Conservation (phyloP, 345 rosid genomes). For the Streptanthus diversifolius region DNA sequence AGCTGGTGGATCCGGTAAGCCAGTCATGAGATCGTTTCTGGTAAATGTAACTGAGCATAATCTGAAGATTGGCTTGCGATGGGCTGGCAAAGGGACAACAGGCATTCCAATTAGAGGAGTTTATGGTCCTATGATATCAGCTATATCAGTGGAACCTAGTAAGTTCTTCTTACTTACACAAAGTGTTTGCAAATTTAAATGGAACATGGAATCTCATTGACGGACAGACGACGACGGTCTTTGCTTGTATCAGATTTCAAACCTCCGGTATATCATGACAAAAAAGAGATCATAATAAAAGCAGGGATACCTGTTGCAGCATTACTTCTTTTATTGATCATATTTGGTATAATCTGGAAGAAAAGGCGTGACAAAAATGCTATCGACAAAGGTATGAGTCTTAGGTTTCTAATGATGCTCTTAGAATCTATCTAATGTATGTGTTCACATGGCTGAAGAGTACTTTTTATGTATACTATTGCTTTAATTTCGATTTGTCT, state of each 20-base stretch:
- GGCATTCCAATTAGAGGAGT: conserved; percentile 60
- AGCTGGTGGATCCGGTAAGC: conserved; percentile 57
- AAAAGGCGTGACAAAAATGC: conserved; percentile 50
- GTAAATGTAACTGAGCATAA: conserved; percentile 38
- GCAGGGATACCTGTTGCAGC: conserved; percentile 38
- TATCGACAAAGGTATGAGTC: conserved; percentile 53
- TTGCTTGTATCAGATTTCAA: conserved; percentile 49
- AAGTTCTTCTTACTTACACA: conserved; percentile 23
- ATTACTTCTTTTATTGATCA: conserved; percentile 36
- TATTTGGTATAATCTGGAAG: conserved; percentile 41
- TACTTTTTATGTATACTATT: background rate
- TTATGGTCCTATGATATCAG: conserved; percentile 78
- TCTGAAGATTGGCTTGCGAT: conserved; percentile 61
- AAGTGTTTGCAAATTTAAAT: background rate
- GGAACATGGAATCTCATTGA: background rate
- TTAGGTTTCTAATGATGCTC: background rate
- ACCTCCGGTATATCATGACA: conserved; percentile 45
- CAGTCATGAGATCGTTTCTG: conserved; percentile 37
- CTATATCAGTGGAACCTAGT: conserved; percentile 65
- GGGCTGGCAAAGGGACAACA: conserved; percentile 83
- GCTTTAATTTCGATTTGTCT: background rate
- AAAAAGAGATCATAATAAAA: conserved; percentile 23
- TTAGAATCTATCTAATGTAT: background rate
- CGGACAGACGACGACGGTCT: background rate
- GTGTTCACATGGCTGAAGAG: background rate